Evolutionary conservation across 352 stramenopile genomes (phyloP).

Genomic region (Globisporangium takayamanum): DNA sequence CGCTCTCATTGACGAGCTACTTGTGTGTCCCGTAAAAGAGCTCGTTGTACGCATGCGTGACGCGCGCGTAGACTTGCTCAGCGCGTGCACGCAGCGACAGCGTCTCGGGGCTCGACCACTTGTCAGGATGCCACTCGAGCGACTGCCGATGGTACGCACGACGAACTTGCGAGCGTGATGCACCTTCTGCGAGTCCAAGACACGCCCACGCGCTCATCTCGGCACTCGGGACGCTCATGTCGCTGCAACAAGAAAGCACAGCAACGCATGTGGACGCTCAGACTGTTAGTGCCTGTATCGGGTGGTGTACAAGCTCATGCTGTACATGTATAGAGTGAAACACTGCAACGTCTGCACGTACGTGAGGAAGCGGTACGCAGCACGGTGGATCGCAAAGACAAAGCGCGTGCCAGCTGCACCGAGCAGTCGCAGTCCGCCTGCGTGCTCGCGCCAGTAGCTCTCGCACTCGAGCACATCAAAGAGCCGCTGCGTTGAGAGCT

Average conservation of each 20-base stretch:
- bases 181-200: conserved; percentile 33
- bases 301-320: too few species aligned
- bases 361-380: conserved; percentile 51
- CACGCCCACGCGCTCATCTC: conserved; percentile 44
- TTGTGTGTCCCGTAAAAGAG: conserved; percentile 13
- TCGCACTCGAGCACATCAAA: conserved; percentile 28
- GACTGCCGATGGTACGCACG: conserved; percentile 51
- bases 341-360: conserved; percentile 10
- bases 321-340: background rate
- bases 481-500: conserved; percentile 15
- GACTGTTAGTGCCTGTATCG: too few species aligned
- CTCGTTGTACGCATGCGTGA: conserved; percentile 44
- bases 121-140: conserved; percentile 70
- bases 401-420: conserved; percentile 12
- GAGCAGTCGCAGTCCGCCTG: conserved; percentile 23
- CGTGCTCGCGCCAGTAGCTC: conserved; percentile 28
- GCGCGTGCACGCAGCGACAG: conserved; percentile 24
- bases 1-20: background rate
- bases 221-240: conserved; percentile 24
- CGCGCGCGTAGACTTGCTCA: conserved; percentile 27
- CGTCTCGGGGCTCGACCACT: conserved; percentile 32
- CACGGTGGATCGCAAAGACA: conserved; percentile 33
- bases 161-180: conserved; percentile 39
- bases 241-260: conserved; percentile 15
- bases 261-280: background rate